Base-by-base conservation (phyloP, 2,329 filamentous ascomycete genomes). In the Monilinia fructicola region DNA sequence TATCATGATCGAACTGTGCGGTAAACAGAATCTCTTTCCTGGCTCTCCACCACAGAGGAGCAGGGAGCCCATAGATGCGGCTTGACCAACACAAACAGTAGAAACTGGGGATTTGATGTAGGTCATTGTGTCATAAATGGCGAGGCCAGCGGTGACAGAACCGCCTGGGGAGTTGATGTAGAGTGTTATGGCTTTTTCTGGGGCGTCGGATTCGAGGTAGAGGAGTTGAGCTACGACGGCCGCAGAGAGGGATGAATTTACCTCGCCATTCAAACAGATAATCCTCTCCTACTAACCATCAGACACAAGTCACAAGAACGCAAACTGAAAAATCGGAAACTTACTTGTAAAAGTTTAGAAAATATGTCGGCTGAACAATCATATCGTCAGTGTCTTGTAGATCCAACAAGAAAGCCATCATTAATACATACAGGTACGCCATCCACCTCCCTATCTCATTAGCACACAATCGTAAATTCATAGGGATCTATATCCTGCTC, bases 121-220 rank as follows among this genome's bases (percentile, higher is more conserved):
- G 73, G 90, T 88, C 94, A 99, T 98, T 16, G 95, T 99, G 78
- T 99, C 95, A 83, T 99, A 99, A 75, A 99, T 98, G 35, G 95
- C 93, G 68, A 90, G 83, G 21, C 88, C 87, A 78, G 95, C 94
- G 69, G 90, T 94, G 52, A 99, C 93, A 53, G 91, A 94, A 66
- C 95, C 95, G 60, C 95, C 95, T 0, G 94, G 94, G 0, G 92
- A 96, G 81, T 99, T 97, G 78, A 99, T 99, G 79, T 99, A 99
- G 78, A 99, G 91, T 63, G 91, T 95, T 71, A 99, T 98, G 16
- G 93, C 91, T 78, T 97, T 97, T 66, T 96, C 88, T 4, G 94
- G 93, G 75, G 92, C 92, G 76, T 99, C 95, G 74, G 94, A 95
- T 83, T 99, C 96, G 78, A 99, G 92, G 85, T 93, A 99, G 70